Base-by-base conservation (phyloP, 768 basidiomycete species). In the Calocera viscosa region DNA sequence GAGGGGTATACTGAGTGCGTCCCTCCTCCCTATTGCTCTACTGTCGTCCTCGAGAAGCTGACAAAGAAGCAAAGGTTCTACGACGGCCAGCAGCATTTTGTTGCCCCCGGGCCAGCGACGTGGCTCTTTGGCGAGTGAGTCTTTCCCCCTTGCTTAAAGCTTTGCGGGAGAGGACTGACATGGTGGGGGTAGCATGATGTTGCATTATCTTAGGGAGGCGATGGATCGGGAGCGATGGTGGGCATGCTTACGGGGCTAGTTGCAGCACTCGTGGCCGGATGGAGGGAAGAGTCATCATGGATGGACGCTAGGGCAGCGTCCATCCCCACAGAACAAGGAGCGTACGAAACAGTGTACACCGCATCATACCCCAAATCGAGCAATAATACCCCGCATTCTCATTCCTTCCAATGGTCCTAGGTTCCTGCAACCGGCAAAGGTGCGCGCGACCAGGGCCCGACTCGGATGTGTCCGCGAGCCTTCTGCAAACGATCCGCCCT, bases 1-100 rank as follows among this genome's bases (percentile, higher is more conserved):
- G 53, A 60, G 30, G 53, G 53, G 26, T 60, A 60, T 32, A 60
- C 53, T 28, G 53, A 60, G 53, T 60, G 26, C 43, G 43, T 47
- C 14, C 19, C 7, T 7, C 43, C 8, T 47, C 7, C 19, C 7
- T 47, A 7, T 7, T 24, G 19, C 7, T 47, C 7, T 47, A 7
- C 16, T 24, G 19, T 47, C 19, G 24, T 24, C 43, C 35, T 38
- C 35, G 35, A 24, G 43, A 47, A 8, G 43, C 43, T 47, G 43
- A 47, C 24, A 3, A 8, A 19, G 43, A 24, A 7, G 19, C 35
- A 19, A 17, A 60, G 53, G 26, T 60, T 60, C 30, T 60, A 60
- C 30, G 53, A 60, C 30, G 30, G 26, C 14, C 14, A 32, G 16
- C 53, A 60, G 30, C 53, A 60, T 60, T 60, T 60, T 32, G n/a